These are phyloP conservation scores for Paramyrothecium sp. DNA, from an alignment of 2,329 filamentous ascomycete species.

Conservation along the genomic window DNA sequence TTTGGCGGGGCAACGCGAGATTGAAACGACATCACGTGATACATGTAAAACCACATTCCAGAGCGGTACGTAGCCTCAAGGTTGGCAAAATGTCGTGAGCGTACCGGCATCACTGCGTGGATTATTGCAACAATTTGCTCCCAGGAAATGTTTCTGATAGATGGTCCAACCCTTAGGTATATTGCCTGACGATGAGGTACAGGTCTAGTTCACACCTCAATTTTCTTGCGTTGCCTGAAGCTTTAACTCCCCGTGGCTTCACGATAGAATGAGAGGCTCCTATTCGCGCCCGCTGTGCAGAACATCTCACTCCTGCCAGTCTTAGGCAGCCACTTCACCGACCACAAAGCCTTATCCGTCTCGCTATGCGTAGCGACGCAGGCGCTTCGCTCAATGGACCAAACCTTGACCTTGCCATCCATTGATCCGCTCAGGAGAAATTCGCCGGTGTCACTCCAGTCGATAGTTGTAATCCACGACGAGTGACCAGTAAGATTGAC, in stretches of 20 bases:
- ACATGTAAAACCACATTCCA: too few relatives aligned
- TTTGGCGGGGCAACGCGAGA: conserved; percentile 58
- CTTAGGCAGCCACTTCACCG: conserved; percentile 80
- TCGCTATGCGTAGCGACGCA: conserved; percentile 95
- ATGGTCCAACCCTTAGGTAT: too few relatives aligned
- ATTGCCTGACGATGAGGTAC: too few relatives aligned
- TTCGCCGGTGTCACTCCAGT: conserved; percentile 93
- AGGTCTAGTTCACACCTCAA: too few relatives aligned
- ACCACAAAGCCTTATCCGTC: conserved; percentile 81
- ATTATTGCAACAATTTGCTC: background rate
- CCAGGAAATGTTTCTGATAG: too few relatives aligned
- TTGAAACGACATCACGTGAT: conserved; percentile 47
- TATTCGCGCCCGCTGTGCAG: conserved; percentile 74
- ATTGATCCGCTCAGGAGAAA: conserved; percentile 85
- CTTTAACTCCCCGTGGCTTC: conserved; percentile 71
- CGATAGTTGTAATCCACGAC: conserved; percentile 86
- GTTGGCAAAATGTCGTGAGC: too few relatives aligned
- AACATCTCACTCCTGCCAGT: conserved; percentile 68
- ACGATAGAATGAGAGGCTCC: conserved; percentile 77
- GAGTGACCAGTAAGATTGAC: conserved; percentile 77
- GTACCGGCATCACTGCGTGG: too few relatives aligned
- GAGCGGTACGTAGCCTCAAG: too few relatives aligned
- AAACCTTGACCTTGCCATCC: conserved; percentile 94
- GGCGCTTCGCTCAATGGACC: conserved; percentile 78
- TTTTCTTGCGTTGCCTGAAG: background rate